Evolutionary conservation across 345 rosid genomes (phyloP).

Genomic region (Eucalyptus marginata): DNA sequence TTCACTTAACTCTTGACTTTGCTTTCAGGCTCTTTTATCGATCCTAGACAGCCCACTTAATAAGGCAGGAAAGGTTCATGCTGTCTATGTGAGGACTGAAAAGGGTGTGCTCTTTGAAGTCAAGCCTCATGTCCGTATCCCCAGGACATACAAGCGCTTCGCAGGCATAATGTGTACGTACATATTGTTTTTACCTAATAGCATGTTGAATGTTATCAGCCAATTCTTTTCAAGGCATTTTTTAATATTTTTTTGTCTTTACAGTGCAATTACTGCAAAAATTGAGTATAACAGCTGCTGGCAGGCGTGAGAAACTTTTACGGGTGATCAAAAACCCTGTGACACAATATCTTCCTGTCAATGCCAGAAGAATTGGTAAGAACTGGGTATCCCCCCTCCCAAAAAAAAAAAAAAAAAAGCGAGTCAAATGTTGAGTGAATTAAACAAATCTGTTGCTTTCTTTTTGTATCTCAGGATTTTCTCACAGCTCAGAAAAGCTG

Average conservation of each 20-base stretch:
- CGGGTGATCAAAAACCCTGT: slow-evolving; percentile 76
- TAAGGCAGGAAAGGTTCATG: slow-evolving; percentile 76
- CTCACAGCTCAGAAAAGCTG: slow-evolving; percentile 66
- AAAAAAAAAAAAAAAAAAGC: not conserved
- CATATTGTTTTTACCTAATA: not conserved
- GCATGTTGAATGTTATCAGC: not conserved
- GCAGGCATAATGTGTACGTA: slow-evolving; percentile 80
- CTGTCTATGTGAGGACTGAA: slow-evolving; percentile 75
- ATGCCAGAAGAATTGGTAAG: slow-evolving; percentile 63
- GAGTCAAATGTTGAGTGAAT: not conserved
- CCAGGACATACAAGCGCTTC: slow-evolving; percentile 79
- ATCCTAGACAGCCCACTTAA: slow-evolving; percentile 82
- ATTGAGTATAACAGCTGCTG: slow-evolving; percentile 60
- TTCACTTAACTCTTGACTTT: not conserved
- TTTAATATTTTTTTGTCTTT: not conserved
- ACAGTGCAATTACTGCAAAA: slow-evolving; percentile 88
- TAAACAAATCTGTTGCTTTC: not conserved
- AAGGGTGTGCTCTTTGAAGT: slow-evolving; percentile 86
- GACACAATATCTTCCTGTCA: slow-evolving; percentile 44
- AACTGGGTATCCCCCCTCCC: not conserved
- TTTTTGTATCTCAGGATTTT: slow-evolving; percentile 48
- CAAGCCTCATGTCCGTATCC: slow-evolving; percentile 78
- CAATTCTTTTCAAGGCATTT: not conserved
- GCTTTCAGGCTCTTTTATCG: slow-evolving; percentile 53
- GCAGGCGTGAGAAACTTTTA: slow-evolving; percentile 74